These are phyloP conservation scores for Chimonanthus praecox DNA, from an alignment of 164 flowering plant species.

Conservation along the genomic window DNA sequence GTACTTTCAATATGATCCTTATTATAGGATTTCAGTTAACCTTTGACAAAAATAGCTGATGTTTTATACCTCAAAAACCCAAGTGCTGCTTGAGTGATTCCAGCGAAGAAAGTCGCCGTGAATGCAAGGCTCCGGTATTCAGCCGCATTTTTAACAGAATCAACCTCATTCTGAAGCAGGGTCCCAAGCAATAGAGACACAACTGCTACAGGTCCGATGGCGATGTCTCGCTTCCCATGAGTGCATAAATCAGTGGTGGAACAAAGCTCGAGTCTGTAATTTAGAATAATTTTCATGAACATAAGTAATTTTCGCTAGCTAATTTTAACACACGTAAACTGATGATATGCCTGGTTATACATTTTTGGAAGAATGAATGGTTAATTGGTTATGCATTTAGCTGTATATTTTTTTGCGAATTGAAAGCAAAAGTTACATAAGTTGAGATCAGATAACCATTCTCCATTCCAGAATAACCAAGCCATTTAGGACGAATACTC, in stretches of 20 bases:
- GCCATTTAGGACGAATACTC: neutral
- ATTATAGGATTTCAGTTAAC: no score
- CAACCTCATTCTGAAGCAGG: conserved; percentile 63
- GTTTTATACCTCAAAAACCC: conserved; percentile 67
- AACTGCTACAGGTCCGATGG: conserved; percentile 96
- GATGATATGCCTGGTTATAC: no score
- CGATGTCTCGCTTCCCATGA: conserved; percentile 97
- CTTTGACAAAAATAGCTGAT: neutral
- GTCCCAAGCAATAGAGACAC: conserved; percentile 86
- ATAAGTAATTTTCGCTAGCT: neutral
- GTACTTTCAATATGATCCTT: no score
- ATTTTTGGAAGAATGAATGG: no score
- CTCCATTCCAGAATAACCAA: neutral
- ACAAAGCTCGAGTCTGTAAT: conserved; percentile 84
- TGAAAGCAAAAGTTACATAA: neutral
- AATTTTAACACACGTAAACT: no score
- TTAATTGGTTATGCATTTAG: no score
- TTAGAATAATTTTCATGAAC: neutral
- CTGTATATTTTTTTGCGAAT: no score
- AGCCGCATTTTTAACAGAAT: conserved; percentile 28
- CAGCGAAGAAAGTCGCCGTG: conserved; percentile 96
- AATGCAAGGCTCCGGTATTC: conserved; percentile 77
- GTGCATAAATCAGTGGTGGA: conserved; percentile 91
- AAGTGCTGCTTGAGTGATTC: conserved; percentile 76
- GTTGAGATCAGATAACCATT: neutral